Evolutionary conservation across 495 filamentous ascomycete genomes (phyloP), one percentile per base, ranked within the genome.

Genomic region (Pseudomonodictys pantanalensis): DNA sequence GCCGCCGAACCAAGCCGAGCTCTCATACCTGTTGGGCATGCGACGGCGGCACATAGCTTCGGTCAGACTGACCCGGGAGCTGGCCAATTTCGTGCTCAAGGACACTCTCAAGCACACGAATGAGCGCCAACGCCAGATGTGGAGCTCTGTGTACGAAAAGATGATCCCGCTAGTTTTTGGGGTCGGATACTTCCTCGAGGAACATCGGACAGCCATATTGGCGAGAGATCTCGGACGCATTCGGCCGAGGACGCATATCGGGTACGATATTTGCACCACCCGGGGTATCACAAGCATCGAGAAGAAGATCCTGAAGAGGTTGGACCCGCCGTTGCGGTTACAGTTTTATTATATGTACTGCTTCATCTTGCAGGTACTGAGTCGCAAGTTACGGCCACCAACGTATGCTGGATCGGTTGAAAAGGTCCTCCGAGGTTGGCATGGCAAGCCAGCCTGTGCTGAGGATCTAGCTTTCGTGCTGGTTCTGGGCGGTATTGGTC

Each of bases 271-370:
- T 33, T 56, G 56, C 51, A 59, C 47, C 6, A 58, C 52, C 1
- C 55, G 56, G 9, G 65, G 51, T 41, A 64, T 66, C 26, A 62
- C 54, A 11, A 39, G 48, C 11, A 25, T 56, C 42, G 62, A 65
- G 43, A 50, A 46, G 26, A 32, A 25, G 5, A 60, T 65, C 15
- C 20, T 65, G 17, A 60, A 52, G 29, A 20, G 42, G 15, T 32
- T 60, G 41, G 62, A 65, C 41, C 52, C 43, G 17, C 52, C 43
- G 20, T 26, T 65, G 25, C 56, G 62, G 4, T 22, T 65, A 35
- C 62, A 60, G 33, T 65, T 54, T 46, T 65, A 46, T 25, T 65
- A 54, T 57, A 65, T 65, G 62, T 65, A 65, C 39, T 60, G 50
- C 62, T 65, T 65, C 46, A 60, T 65, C 17, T 33, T 65, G 20